Conservation (phyloP, 345 rosid genomes). For the Citrus glauca region DNA sequence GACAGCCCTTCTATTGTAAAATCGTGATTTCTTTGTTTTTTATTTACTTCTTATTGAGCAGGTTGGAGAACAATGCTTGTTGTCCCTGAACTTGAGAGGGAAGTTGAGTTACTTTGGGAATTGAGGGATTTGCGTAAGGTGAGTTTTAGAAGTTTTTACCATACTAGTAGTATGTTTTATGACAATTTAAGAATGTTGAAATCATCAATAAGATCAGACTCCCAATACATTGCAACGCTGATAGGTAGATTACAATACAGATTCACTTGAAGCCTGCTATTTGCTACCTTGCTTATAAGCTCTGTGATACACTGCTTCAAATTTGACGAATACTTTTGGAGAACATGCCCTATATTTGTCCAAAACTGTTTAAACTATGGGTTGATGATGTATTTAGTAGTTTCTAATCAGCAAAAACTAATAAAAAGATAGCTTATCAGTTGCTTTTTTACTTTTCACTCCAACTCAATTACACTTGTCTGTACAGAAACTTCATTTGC, state of each 20-base stretch:
- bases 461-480: background rate
- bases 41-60: slow-evolving; percentile 25
- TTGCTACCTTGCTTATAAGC: background rate
- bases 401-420: background rate
- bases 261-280: background rate
- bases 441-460: background rate
- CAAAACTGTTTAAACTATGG: background rate
- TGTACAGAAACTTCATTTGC: slow-evolving; percentile 63
- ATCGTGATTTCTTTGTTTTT: slow-evolving; percentile 10
- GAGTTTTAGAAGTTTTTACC: slow-evolving; percentile 4
- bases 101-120: slow-evolving; percentile 84
- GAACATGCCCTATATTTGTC: background rate
- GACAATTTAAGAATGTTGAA: background rate
- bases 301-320: background rate
- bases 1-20: background rate
- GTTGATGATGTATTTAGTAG: background rate
- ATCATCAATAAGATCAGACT: background rate
- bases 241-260: background rate
- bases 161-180: background rate
- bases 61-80: slow-evolving; percentile 99
- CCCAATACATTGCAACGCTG: background rate
- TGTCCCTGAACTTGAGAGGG: slow-evolving; percentile 95
- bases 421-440: background rate
- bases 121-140: slow-evolving; percentile 78
- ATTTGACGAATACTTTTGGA: background rate